Percentiles rank a stretch among this genome's conserved stretches.
These are phyloP conservation scores for Neoarthrinium moseri DNA, from an alignment of 2,329 filamentous ascomycete species.

Conservation along the genomic window DNA sequence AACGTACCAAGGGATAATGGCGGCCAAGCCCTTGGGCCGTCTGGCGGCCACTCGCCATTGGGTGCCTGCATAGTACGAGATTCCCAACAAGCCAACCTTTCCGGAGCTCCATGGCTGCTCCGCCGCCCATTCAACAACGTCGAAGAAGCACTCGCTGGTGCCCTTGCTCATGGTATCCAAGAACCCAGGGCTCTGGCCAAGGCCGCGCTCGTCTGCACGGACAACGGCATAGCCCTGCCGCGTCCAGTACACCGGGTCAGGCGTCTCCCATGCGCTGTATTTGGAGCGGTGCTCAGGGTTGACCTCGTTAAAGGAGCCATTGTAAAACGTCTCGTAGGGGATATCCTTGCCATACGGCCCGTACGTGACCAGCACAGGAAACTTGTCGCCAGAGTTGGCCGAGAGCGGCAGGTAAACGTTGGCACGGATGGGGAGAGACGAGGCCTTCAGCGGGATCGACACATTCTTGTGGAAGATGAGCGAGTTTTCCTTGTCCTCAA, in stretches of 20 bases:
- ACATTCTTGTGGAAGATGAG: constrained; percentile 31
- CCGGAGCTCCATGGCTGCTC: constrained; percentile 45
- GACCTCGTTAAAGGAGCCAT: constrained; percentile 44
- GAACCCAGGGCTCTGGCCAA: constrained; percentile 44
- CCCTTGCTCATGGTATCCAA: constrained; percentile 49
- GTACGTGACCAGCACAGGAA: constrained; percentile 68
- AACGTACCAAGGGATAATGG: constrained; percentile 41
- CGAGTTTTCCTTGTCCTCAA: constrained; percentile 24
- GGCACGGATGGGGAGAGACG: constrained; percentile 31
- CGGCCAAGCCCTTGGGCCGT: constrained; percentile 42
- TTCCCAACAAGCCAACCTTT: constrained; percentile 47
- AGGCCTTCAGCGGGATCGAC: constrained; percentile 28
- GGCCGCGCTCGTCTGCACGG: constrained; percentile 48
- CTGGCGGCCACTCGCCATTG: constrained; percentile 50
- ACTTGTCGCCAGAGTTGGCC: constrained; percentile 26
- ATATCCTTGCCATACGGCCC: constrained; percentile 76
- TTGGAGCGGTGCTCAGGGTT: constrained; percentile 51
- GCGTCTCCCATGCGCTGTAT: constrained; percentile 60
- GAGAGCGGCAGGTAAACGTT: constrained; percentile 36
- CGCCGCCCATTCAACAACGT: constrained; percentile 49
- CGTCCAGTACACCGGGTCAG: constrained; percentile 57
- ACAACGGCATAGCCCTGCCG: constrained; percentile 53
- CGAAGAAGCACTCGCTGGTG: constrained; percentile 47
- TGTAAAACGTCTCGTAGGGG: constrained; percentile 49
- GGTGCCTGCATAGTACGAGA: constrained; percentile 46